These are phyloP conservation scores for Cyberlindnera euphorbiae DNA, from an alignment of 805 yeast genomes.

Conservation along the genomic window DNA sequence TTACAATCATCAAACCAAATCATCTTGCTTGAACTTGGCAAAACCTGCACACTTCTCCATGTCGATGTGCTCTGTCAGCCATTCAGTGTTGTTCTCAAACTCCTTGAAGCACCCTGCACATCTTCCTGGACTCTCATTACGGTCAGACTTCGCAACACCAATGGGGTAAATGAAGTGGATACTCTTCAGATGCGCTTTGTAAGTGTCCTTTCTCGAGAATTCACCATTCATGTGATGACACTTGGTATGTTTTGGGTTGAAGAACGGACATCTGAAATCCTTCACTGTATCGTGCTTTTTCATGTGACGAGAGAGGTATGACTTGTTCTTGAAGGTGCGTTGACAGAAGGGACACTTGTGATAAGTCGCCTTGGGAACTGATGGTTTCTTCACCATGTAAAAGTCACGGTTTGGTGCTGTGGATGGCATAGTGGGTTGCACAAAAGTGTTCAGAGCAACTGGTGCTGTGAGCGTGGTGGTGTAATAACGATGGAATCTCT, in stretches of 20 bases:
- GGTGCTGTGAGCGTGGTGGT: background rate
- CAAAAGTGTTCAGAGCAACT: background rate
- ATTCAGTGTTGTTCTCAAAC: conserved; percentile 57
- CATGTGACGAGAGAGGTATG: conserved; percentile 77
- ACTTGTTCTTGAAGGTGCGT: conserved; percentile 68
- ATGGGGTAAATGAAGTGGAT: conserved; percentile 73
- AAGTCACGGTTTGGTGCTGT: too few relatives aligned
- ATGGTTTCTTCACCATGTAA: too few relatives aligned
- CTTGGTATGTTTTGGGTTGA: conserved; percentile 29
- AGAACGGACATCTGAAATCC: conserved; percentile 80
- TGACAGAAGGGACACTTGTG: conserved; percentile 60
- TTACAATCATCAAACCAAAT: background rate
- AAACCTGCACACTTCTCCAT: conserved; percentile 42
- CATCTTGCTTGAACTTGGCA: conserved; percentile 10
- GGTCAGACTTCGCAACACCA: conserved; percentile 62
- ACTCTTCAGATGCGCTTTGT: conserved; percentile 72
- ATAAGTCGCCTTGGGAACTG: conserved; percentile 3
- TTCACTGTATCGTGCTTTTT: conserved; percentile 74
- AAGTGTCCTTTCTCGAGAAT: conserved; percentile 75
- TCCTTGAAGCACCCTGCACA: conserved; percentile 63
- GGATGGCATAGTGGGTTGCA: too few relatives aligned
- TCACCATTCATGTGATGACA: conserved; percentile 68
- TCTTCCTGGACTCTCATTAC: conserved; percentile 53
- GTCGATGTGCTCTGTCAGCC: conserved; percentile 66
- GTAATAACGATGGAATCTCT: conserved; percentile 5